Conservation (phyloP, 768 basidiomycete species). For the Rhizopogon salebrosus region DNA sequence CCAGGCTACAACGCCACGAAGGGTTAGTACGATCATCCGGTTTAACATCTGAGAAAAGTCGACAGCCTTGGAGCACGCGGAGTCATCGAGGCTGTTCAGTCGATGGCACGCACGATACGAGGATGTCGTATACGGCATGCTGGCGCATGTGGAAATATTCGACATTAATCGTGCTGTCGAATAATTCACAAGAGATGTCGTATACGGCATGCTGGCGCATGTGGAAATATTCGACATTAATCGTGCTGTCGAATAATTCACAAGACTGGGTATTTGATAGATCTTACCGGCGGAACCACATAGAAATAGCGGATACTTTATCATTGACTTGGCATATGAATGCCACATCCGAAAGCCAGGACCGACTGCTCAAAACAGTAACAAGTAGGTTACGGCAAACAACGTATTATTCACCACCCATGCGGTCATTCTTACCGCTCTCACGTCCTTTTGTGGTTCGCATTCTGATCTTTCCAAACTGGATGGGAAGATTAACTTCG, state of each 20-base stretch:
- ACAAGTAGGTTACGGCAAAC: constrained; percentile 4
- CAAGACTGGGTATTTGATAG: not conserved
- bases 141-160: not conserved
- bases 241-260: not conserved
- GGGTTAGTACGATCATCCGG: too few relatives aligned
- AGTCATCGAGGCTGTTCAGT: too few relatives aligned
- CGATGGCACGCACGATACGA: too few relatives aligned
- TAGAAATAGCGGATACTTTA: not conserved
- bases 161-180: not conserved
- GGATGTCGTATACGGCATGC: not conserved
- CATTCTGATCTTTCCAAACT: constrained; percentile 14
- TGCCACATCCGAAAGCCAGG: not conserved
- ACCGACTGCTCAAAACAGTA: constrained; percentile 1
- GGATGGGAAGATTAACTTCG: constrained; percentile 14
- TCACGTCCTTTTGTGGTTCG: constrained; percentile 17
- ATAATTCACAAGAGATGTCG: not conserved
- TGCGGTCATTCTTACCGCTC: constrained; percentile 7
- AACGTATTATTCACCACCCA: constrained; percentile 3
- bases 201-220: not conserved
- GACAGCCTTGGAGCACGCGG: too few relatives aligned
- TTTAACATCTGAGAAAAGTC: too few relatives aligned
- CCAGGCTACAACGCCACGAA: too few relatives aligned
- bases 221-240: not conserved
- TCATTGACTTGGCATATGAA: not conserved
- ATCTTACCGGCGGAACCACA: not conserved